Evolutionary conservation across 2,329 filamentous ascomycete genomes (phyloP), one percentile per base, ranked within the genome.

Genomic region (Neophaeococcomyces mojaviensis): DNA sequence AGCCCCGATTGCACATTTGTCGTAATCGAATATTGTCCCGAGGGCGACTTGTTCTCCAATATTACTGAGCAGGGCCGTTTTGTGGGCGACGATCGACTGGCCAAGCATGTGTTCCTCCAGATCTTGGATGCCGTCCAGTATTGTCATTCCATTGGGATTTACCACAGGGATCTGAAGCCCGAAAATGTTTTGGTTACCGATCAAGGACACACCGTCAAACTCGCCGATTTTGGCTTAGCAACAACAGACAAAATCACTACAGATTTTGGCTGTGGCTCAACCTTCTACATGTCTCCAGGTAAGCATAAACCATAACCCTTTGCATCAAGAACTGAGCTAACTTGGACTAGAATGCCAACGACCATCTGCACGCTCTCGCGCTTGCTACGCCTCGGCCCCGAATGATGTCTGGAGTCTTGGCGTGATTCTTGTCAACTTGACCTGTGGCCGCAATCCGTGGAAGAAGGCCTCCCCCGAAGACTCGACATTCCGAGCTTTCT

Each of bases 221-320:
- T 98, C 55, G 92, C 90, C 55, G 92, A 98, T 68, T 98, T 98
- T 75, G 92, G 92, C 63, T 79, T 98, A 46, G 92, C 92, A 49
- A 97, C 88, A 19, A 82, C 81, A 48, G 86, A 90, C 55, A 76
- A 81, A 55, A 75, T 83, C 56, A 95, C 90, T 54, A 85, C 88
- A 58, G 92, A 98, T 66, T 96, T 95, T 68, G 92, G 92, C 61
- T 98, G 92, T 65, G 92, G 92, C 53, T 97, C 92, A 26, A 97
- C 90, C 12, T 97, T 97, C 62, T 98, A 98, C 72, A 98, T 97
- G 92, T 95, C 88, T 62, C 92, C 92, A 79, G 90, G 90, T 96
- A 84, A 66, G 79, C 72, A 18, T 24, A 12, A 20, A 15, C 20
- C 15, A 26, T 19, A 48, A 39, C 33, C 45, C 41, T 44, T 46